Evolutionary conservation across 768 basidiomycete genomes (phyloP), one percentile per base, ranked within the genome.

Genomic region (Tricholomella constricta): DNA sequence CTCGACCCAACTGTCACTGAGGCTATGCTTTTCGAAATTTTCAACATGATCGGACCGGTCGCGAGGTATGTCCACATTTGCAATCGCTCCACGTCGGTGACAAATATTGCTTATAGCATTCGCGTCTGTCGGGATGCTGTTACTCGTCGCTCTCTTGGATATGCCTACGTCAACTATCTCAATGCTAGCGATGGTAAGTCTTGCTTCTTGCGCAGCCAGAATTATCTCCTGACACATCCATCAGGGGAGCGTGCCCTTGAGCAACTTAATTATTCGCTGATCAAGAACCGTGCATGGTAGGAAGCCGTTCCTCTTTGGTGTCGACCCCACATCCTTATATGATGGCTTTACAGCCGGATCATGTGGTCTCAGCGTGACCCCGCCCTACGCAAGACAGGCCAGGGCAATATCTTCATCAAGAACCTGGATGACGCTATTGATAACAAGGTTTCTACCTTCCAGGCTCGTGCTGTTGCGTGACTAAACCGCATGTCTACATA

Each of bases 321-420:
- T 45, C 55, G 48, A 54, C 45, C 43, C 36, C 45, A 23, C 58
- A 23, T 32, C 32, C 51, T 59, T 45, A 45, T 38, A 37, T 32
- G 45, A 27, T 25, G 44, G 56, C 32, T 48, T 55, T 49, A 58
- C 61, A 93, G 91, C 80, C 93, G 97, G 65, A 99, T 99, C 82
- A 99, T 99, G 97, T 98, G 97, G 96, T 98, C 95, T 67, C 97
- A 98, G 83, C 92, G 97, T 71, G 97, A 98, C 78, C 97, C 97
- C 54, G 93, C 94, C 62, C 86, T 99, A 69, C 91, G 97, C 74
- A 98, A 98, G 86, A 98, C 94, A 59, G 94, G 94, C 59, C 94
- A 98, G 78, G 97, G 97, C 72, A 99, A 99, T 73, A 94, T 99
- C 68, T 99, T 99, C 79, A 98, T 99, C 78, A 99, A 99, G 80